phyloP scores from a whole-genome alignment of 2,329 filamentous ascomycete species.

The Trichophaea hybrida region DNA sequence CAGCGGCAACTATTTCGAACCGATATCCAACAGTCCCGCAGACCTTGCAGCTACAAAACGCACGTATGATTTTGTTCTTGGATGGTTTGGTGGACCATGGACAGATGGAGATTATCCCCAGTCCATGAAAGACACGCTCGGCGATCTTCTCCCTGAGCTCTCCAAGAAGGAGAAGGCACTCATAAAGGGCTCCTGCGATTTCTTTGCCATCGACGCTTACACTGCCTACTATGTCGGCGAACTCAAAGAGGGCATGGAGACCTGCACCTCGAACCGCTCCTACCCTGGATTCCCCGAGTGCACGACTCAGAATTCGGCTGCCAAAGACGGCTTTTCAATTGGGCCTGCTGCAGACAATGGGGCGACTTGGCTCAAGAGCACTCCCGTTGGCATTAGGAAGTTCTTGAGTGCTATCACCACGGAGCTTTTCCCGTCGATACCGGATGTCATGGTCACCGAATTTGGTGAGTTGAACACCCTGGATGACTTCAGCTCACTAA shows the following conservation, averaged over 20 bases:
- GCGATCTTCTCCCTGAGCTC: slow-evolving; percentile 31
- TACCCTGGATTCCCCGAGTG: slow-evolving; percentile 34
- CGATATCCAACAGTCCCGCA: slow-evolving; percentile 30
- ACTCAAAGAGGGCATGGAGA: slow-evolving; percentile 28
- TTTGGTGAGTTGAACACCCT: slow-evolving; percentile 27
- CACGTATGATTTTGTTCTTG: slow-evolving; percentile 29
- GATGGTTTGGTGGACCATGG: slow-evolving; percentile 38
- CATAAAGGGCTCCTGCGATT: slow-evolving; percentile 35
- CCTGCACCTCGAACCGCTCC: slow-evolving; percentile 33
- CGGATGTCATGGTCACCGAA: slow-evolving; percentile 33
- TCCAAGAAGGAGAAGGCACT: slow-evolving; percentile 32
- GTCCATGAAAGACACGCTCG: slow-evolving; percentile 32
- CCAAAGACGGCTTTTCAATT: slow-evolving; percentile 34
- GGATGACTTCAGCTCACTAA: too few relatives aligned
- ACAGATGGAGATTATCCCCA: slow-evolving; percentile 34
- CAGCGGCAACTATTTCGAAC: slow-evolving; percentile 32
- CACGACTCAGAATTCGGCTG: slow-evolving; percentile 29
- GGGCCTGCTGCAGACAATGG: slow-evolving; percentile 34
- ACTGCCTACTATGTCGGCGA: slow-evolving; percentile 28
- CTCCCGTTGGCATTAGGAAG: slow-evolving; percentile 32
- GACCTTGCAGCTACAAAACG: slow-evolving; percentile 32
- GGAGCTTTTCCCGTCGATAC: slow-evolving; percentile 33
- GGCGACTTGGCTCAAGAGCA: slow-evolving; percentile 33
- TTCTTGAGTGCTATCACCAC: slow-evolving; percentile 35
- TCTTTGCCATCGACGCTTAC: slow-evolving; percentile 33